Base-by-base conservation (phyloP, 1,139 yeast genomes). In the Debaryomycetaceae sp. region DNA sequence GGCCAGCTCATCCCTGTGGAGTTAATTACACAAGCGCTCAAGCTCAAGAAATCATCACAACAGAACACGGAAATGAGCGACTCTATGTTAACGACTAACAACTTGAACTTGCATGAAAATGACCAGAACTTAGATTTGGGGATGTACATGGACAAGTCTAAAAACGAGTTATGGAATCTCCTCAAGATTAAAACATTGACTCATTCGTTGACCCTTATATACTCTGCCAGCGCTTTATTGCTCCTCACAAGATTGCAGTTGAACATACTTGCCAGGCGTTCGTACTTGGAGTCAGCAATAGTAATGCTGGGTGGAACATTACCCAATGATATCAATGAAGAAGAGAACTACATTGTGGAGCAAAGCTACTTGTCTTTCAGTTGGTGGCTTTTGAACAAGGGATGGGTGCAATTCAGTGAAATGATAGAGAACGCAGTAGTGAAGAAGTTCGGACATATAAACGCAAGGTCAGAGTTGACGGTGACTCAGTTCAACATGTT, bases 311-410 rank as follows among this genome's bases (percentile, higher is more conserved):
- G 69, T 6, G 70, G 64, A 37, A 68, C 65, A 24, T 50, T 66
- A 14, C 45, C 49, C 17, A 56, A 51, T 6, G 34, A 45, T 38
- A 42, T 42, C 37, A 49, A 52, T 33, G 50, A 59, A 6, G 58
- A 62, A 37, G 66, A 67, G 33, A 76, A 75, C 43, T 79, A 77
- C 54, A 65, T 76, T 36, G 79, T 85, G 42, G 96, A 89, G 60
- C 91, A 93, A 57, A 85, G 90, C 45, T 93, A 87, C 60, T 73
- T 93, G 47, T 86, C 96, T 1, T 79, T 89, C 51, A 83, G 91
- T 53, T 93, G 98, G 97, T 93, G 97, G 97, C 67, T 93, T 42
- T 72, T 93, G 46, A 90, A 93, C 63, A 80, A 83, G 53, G 98
- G 98, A 1, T 89, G 95, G 93, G 60, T 71, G 35, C 71, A 73